A percentile compares a stretch with the other conserved stretches of the same genome.
Conservation (phyloP, 208 protist genomes). For the Vickermania ingenoplastis region DNA sequence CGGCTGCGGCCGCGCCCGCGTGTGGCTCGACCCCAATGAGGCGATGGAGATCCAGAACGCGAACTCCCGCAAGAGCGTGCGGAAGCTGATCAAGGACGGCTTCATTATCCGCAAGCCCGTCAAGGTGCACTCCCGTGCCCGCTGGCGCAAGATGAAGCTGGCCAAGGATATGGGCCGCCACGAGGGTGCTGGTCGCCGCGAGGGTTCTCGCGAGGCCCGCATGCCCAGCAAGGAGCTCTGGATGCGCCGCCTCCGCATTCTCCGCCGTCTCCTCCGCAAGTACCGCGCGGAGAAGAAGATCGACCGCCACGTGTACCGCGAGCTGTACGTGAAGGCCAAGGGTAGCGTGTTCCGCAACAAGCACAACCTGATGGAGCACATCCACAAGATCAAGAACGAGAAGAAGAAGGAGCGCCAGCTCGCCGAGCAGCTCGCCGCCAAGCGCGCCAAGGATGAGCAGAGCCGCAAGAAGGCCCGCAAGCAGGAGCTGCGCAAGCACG, state of each 20-base stretch:
- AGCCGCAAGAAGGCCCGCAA: constrained; percentile 63
- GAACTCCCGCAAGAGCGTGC: constrained; percentile 95
- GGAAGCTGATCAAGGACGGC: constrained; percentile 96
- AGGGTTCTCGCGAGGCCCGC: constrained; percentile 96
- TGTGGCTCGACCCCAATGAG: constrained; percentile 98
- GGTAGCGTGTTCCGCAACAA: constrained; percentile 99
- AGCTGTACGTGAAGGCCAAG: constrained; percentile 97
- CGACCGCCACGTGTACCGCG: constrained; percentile 96
- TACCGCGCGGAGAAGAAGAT: constrained; percentile 98
- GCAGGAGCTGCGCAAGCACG: constrained; percentile 63
- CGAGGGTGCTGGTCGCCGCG: constrained; percentile 91
- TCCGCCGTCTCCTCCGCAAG: constrained; percentile 96
- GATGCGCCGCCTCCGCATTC: constrained; percentile 97
- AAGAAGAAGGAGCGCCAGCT: too few species aligned
- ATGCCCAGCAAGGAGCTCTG: constrained; percentile 96
- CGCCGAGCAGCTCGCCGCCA: constrained; percentile 81
- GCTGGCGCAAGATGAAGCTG: constrained; percentile 81
- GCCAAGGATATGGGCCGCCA: too few species aligned
- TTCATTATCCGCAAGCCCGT: constrained; percentile 96
- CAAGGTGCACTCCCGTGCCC: constrained; percentile 93
- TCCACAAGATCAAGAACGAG: constrained; percentile 97
- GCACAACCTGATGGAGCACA: constrained; percentile 98
- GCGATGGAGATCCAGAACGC: constrained; percentile 94
- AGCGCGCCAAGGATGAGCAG: constrained; percentile 53
- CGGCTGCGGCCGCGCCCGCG: constrained; percentile 97